These are phyloP conservation scores for Solanum infundibuliforme DNA, from an alignment of 257 asterid species.

Conservation along the genomic window DNA sequence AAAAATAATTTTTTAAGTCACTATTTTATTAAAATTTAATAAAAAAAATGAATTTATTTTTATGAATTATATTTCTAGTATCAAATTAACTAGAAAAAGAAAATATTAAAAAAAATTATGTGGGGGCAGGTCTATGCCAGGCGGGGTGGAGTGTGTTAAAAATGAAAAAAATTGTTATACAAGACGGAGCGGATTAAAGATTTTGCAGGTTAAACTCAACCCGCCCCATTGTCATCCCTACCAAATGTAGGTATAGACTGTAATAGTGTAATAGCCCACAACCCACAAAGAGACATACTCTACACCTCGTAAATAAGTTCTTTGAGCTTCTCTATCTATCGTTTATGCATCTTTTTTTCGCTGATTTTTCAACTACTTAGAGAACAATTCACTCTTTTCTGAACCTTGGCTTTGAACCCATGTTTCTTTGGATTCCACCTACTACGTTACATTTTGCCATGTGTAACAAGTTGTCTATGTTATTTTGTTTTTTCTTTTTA, in stretches of 20 bases:
- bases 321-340: not conserved
- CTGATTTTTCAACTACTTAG: not conserved
- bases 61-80: too few relatives aligned
- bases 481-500: not conserved
- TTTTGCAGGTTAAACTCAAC: too few relatives aligned
- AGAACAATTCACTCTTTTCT: not conserved
- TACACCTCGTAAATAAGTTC: not conserved
- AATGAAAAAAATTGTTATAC: too few relatives aligned
- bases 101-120: too few relatives aligned
- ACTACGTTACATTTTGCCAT: not conserved
- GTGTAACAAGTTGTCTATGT: not conserved
- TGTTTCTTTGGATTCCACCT: not conserved
- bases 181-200: fast-evolving
- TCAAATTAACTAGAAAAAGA: too few relatives aligned
- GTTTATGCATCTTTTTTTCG: not conserved
- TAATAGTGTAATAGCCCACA: not conserved
- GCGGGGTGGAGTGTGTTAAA: too few relatives aligned
- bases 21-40: fast-evolving
- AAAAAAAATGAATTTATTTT: too few relatives aligned
- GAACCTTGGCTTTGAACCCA: not conserved
- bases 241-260: not conserved
- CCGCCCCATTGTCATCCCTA: too few relatives aligned
- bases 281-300: not conserved
- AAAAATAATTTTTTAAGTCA: too few relatives aligned
- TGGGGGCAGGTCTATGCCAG: too few relatives aligned